A percentile compares a stretch with the other conserved stretches of the same genome.
These are phyloP conservation scores for Fusarium succisae DNA, from an alignment of 2,329 filamentous ascomycete genomes.

Conservation along the genomic window DNA sequence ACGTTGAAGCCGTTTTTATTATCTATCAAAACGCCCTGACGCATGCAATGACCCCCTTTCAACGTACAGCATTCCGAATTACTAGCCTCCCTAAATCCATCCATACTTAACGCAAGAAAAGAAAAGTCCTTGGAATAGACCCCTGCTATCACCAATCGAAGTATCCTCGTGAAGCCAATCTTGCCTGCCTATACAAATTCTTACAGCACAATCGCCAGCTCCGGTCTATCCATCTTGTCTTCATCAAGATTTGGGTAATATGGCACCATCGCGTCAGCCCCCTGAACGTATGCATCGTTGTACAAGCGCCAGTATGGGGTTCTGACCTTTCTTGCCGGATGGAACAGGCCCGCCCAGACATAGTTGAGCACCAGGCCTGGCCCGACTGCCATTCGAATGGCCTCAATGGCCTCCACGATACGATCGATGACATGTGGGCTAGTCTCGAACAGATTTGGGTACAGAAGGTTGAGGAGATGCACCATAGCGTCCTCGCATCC, in stretches of 20 bases:
- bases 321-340: slow-evolving; percentile 93
- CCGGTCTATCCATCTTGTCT: slow-evolving; percentile 79
- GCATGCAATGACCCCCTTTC: slow-evolving; percentile 40
- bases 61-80: slow-evolving; percentile 39
- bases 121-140: slow-evolving; percentile 16
- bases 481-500: slow-evolving; percentile 99
- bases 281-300: slow-evolving; percentile 96
- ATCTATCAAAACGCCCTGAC: slow-evolving; percentile 44
- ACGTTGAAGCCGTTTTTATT: slow-evolving; percentile 37
- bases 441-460: slow-evolving; percentile 97
- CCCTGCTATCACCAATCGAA: slow-evolving; percentile 7
- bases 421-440: slow-evolving; percentile 98
- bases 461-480: slow-evolving; percentile 93
- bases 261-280: slow-evolving; percentile 92
- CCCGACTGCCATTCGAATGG: slow-evolving; percentile 91
- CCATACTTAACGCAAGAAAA: slow-evolving; percentile 14
- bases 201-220: slow-evolving; percentile 85
- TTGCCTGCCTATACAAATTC: slow-evolving; percentile 18
- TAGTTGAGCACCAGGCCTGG: slow-evolving; percentile 97
- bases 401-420: slow-evolving; percentile 97
- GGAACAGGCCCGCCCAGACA: slow-evolving; percentile 96
- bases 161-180: slow-evolving; percentile 15
- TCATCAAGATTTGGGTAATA: slow-evolving; percentile 92
- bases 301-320: slow-evolving; percentile 96
- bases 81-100: slow-evolving; percentile 35